A percentile compares a stretch with the other conserved stretches of the same genome.
Evolutionary conservation across 208 protist genomes (phyloP).

Genomic region (Acanthamoeba culbertsoni): DNA sequence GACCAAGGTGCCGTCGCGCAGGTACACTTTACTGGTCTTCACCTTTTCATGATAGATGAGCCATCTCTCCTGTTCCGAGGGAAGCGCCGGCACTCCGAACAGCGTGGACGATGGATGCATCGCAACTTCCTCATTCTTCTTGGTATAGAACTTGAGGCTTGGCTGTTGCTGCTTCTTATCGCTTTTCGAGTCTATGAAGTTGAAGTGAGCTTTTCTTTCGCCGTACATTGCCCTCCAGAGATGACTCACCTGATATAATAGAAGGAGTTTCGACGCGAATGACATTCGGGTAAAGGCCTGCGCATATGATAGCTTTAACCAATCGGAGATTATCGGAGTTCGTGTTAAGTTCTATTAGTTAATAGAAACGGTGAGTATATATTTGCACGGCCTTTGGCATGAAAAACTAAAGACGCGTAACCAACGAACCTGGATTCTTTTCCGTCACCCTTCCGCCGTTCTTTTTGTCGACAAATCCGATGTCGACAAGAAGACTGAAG

Average conservation of each 20-base stretch:
- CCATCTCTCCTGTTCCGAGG: constrained; percentile 76
- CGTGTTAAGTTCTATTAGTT: constrained; percentile 80
- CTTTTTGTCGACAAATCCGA: constrained; percentile 87
- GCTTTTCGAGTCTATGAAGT: not conserved
- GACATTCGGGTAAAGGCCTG: constrained; percentile 94
- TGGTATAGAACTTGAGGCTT: not conserved
- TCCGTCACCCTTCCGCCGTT: not conserved
- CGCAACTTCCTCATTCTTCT: constrained; percentile 1
- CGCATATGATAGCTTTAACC: constrained; percentile 90
- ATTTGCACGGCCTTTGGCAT: not conserved
- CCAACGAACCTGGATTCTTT: not conserved
- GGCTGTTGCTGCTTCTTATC: not conserved
- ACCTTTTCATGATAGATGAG: constrained; percentile 94
- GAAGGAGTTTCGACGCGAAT: constrained; percentile 67
- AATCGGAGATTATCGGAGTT: constrained; percentile 88
- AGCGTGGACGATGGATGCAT: constrained; percentile 27
- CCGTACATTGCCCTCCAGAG: no score
- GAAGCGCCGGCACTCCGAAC: not conserved
- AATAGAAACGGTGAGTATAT: not conserved
- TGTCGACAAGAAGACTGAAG: constrained; percentile 89
- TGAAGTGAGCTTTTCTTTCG: no score
- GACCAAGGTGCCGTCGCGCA: constrained; percentile 90
- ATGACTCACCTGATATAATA: no score
- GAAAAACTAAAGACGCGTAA: not conserved
- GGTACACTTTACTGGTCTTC: constrained; percentile 90